Evolutionary conservation across 2,329 filamentous ascomycete species (phyloP), one percentile per base, ranked within the genome.

Genomic region (Monilinia vaccinii-corymbosi): DNA sequence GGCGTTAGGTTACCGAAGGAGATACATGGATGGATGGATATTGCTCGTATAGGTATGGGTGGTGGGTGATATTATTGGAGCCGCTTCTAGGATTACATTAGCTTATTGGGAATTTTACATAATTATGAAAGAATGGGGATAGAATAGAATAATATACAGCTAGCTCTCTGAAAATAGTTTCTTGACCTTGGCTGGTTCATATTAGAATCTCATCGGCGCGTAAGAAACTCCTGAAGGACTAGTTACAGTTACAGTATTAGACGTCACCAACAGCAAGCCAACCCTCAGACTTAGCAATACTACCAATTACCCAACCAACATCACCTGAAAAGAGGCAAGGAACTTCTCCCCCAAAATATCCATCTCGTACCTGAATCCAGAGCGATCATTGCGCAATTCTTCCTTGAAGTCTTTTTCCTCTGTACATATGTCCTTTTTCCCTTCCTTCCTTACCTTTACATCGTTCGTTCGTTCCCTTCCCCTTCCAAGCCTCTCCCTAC

Each of bases 301-400:
- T n/a, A n/a, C n/a, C n/a, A 28, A 28, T 3, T 3, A 21, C 21
- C 40, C 40, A 44, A 44, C 40, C n/a, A 48, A 44, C 23, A 25
- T 23, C 18, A 44, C 40, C 18, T 23, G n/a, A 44, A 23, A 44
- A 32, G 25, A 23, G 38, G 23, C 38, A 53, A 53, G 38, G n/a
- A 42, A 44, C 11, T 23, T 9, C 38, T 11, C 32, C 4, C 18
- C 25, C 4, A 44, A 53, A 31, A 42, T 21, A 31, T 42, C 38
- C 14, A 31, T 42, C 38, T 53, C 50, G 36, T 53, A 32, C 38
- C 50, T 53, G 36, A 14, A 45, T 23, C 18, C 28, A 34, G 25
- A 28, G 25, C 25, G 25, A 55, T 44, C 51, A 55, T 55, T 55
- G 51, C 51, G 38, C 51, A 55, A 44, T 55, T 55, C 38, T 55